A percentile compares a stretch with the other conserved stretches of the same genome.
Conservation (phyloP, 257 asterid genomes). For the Solanum tacnaense region DNA sequence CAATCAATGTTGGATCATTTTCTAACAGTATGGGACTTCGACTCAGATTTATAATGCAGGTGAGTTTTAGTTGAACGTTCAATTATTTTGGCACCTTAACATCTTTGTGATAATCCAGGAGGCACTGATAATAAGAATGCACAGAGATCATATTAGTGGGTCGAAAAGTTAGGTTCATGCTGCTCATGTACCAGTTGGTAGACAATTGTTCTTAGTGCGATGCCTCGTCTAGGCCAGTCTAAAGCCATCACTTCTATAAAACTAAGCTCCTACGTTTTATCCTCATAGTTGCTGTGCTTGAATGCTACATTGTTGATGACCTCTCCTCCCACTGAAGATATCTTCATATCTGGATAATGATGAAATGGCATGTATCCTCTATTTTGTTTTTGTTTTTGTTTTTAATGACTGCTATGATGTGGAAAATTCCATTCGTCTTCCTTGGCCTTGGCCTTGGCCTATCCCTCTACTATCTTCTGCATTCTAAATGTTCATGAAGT, state of each 20-base stretch:
- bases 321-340: background rate
- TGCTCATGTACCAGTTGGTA: background rate
- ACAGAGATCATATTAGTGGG: background rate
- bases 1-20: background rate
- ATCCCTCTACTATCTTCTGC: background rate
- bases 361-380: background rate
- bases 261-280: background rate
- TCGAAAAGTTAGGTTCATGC: background rate
- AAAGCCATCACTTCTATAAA: background rate
- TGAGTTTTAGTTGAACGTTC: background rate
- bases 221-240: background rate
- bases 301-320: background rate
- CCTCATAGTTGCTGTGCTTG: background rate
- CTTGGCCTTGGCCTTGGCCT: background rate
- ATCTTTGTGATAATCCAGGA: background rate
- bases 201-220: background rate
- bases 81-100: background rate
- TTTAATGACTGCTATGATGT: background rate
- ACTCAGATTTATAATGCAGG: background rate
- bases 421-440: background rate
- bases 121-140: background rate
- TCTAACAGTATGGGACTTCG: background rate
- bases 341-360: background rate
- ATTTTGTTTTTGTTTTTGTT: background rate
- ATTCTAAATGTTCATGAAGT: background rate